phyloP scores from a whole-genome alignment of 2,329 filamentous ascomycete genomes.

The Trichophyton simii region DNA sequence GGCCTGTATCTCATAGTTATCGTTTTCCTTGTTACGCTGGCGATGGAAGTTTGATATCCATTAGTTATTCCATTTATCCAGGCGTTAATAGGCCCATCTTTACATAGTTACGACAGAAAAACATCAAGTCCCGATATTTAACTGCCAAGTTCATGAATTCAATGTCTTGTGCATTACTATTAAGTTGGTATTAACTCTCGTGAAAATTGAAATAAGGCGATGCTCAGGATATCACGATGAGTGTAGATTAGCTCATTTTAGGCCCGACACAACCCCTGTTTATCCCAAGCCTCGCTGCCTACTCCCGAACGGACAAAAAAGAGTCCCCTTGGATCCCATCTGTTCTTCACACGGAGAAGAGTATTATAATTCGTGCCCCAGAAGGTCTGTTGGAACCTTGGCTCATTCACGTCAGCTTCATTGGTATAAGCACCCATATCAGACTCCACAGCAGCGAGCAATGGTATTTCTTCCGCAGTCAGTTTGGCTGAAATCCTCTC shows the following conservation, averaged over 20 bases:
- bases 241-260: not conserved
- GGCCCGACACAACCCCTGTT: conserved; percentile 8
- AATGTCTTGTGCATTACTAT: no score
- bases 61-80: no score
- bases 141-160: no score
- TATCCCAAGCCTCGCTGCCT: conserved; percentile 11
- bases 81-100: no score
- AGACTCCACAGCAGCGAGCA: conserved; percentile 27
- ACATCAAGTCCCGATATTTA: no score
- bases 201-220: not conserved
- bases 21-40: no score
- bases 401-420: conserved; percentile 26
- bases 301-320: conserved; percentile 41
- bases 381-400: conserved; percentile 30
- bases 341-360: conserved; percentile 28
- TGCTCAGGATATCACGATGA: not conserved
- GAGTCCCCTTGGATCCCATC: conserved; percentile 32
- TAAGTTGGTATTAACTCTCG: not conserved
- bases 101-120: no score
- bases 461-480: conserved; percentile 29
- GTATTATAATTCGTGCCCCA: conserved; percentile 31
- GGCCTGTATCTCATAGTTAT: no score
- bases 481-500: conserved; percentile 4
- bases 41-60: no score
- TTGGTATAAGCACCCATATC: conserved; percentile 32